These are phyloP conservation scores for Epichloe hybrida DNA, from an alignment of 2,329 filamentous ascomycete species.

Conservation along the genomic window DNA sequence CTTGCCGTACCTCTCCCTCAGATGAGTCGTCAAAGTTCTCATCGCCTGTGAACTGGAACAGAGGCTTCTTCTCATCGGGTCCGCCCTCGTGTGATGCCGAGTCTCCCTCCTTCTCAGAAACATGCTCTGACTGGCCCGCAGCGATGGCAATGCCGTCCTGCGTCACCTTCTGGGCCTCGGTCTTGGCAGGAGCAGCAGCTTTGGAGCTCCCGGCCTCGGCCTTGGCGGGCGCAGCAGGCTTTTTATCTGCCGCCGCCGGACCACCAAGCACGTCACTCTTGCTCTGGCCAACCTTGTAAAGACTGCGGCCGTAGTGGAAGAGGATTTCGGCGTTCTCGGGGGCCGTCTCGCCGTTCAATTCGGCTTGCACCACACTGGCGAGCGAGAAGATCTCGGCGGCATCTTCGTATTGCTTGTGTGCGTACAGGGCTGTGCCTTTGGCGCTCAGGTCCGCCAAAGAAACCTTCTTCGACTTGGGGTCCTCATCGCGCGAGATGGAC, in stretches of 20 bases:
- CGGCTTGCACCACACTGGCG: slow-evolving; percentile 79
- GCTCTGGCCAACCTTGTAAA: slow-evolving; percentile 87
- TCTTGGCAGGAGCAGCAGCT: slow-evolving; percentile 25
- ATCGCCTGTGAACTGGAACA: slow-evolving; percentile 88
- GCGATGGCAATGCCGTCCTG: slow-evolving; percentile 32
- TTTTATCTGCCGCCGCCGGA: slow-evolving; percentile 48
- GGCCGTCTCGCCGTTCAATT: slow-evolving; percentile 83
- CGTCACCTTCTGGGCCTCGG: slow-evolving; percentile 27
- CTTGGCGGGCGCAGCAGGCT: slow-evolving; percentile 21
- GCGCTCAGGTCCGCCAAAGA: slow-evolving; percentile 66
- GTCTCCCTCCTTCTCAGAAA: slow-evolving; percentile 21
- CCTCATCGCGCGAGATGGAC: slow-evolving; percentile 24
- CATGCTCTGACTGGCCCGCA: slow-evolving; percentile 31
- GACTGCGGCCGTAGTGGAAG: slow-evolving; percentile 83
- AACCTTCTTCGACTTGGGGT: slow-evolving; percentile 40
- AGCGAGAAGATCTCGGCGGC: slow-evolving; percentile 80
- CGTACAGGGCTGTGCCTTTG: slow-evolving; percentile 73
- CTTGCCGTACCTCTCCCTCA: slow-evolving; percentile 45
- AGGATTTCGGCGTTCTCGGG: slow-evolving; percentile 83
- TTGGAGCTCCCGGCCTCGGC: slow-evolving; percentile 24
- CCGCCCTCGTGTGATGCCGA: slow-evolving; percentile 21
- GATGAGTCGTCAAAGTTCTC: slow-evolving; percentile 85
- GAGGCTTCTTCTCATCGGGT: slow-evolving; percentile 47
- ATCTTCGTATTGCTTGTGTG: slow-evolving; percentile 74
- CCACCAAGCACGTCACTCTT: slow-evolving; percentile 91